Evolutionary conservation across 2,329 filamentous ascomycete genomes (phyloP), one percentile per base, ranked within the genome.

Genomic region (Ophiosphaerella narmari): DNA sequence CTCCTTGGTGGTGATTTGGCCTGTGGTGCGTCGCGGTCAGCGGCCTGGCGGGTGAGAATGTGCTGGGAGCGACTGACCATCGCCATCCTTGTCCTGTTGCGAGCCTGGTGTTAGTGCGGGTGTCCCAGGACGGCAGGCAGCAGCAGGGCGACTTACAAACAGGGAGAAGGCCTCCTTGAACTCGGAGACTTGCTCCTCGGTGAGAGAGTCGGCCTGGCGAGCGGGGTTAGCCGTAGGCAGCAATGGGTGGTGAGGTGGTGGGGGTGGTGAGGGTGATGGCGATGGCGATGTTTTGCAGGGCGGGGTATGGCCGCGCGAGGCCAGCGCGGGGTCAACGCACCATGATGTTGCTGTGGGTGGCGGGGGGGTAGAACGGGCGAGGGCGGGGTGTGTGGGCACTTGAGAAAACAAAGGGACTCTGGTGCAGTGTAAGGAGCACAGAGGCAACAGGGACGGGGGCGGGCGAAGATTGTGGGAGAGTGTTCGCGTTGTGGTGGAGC

Each of bases 111-210:
- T 29, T 8, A 29, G 26, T 6, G 26, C 7, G 3, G 26, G 11
- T 6, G 7, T 11, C 11, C 26, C 39, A 36, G 14, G 23, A 18
- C 43, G 60, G 73, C 57, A 73, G 71, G 54, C 57, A 49, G 35
- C 36, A 40, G 55, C 23, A 13, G 38, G 53, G 48, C 34, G 47
- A 87, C 94, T 88, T 88, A 99, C 94, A 80, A 99, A 99, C 65
- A 99, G 90, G 77, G 94, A 99, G 82, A 99, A 99, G 48, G 94
- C 94, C 83, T 99, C 94, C 89, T 97, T 99, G 85, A 97, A 99
- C 83, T 99, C 94, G 76, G 94, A 97, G 77, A 99, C 94, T 86
- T 99, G 94, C 82, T 99, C 94, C 85, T 99, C 94, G 70, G 94
- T 97, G 74, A 99, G 88, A 78, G 93, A 93, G 77, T 99, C 94